A percentile compares a stretch with the other conserved stretches of the same genome.
Conservation (phyloP, 1,139 yeast species). For the Nadsonia commutata region DNA sequence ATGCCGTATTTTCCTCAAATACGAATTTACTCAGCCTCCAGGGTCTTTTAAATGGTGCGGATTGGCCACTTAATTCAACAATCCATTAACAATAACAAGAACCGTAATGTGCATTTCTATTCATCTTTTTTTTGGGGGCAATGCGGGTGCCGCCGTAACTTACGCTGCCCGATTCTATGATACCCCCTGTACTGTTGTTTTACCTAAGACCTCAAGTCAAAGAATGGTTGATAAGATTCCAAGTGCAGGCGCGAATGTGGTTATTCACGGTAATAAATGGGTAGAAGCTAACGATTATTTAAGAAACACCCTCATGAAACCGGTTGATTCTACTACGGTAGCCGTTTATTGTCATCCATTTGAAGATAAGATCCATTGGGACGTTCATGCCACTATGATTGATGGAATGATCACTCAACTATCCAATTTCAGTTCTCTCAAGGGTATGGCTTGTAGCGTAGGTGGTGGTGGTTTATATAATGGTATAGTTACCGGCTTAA, state of each 20-base stretch:
- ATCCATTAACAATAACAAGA: constrained; percentile 12
- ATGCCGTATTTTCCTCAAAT: constrained; percentile 36
- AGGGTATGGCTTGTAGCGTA: constrained; percentile 42
- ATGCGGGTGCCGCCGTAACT: constrained; percentile 68
- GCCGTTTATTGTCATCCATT: constrained; percentile 57
- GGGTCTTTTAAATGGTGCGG: constrained; percentile 56
- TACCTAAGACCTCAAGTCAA: constrained; percentile 35
- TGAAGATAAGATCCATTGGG: constrained; percentile 51
- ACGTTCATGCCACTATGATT: constrained; percentile 48
- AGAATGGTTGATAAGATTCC: constrained; percentile 30
- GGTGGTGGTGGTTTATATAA: constrained; percentile 68
- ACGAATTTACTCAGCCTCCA: constrained; percentile 53
- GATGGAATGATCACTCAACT: constrained; percentile 38
- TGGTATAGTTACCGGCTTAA: constrained; percentile 47
- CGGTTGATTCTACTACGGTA: constrained; percentile 11
- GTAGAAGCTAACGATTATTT: constrained; percentile 48
- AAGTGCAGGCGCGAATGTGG: constrained; percentile 40
- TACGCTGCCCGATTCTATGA: constrained; percentile 31
- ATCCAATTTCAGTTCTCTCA: constrained; percentile 12
- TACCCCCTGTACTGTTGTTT: constrained; percentile 47
- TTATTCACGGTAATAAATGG: constrained; percentile 42
- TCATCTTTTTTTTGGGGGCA: constrained; percentile 72
- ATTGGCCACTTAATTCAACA: constrained; percentile 21
- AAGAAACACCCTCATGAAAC: constrained; percentile 24
- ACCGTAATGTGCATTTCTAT: constrained; percentile 31